Conservation (phyloP, 805 yeast genomes). For the Jamesozyma rosinii region DNA sequence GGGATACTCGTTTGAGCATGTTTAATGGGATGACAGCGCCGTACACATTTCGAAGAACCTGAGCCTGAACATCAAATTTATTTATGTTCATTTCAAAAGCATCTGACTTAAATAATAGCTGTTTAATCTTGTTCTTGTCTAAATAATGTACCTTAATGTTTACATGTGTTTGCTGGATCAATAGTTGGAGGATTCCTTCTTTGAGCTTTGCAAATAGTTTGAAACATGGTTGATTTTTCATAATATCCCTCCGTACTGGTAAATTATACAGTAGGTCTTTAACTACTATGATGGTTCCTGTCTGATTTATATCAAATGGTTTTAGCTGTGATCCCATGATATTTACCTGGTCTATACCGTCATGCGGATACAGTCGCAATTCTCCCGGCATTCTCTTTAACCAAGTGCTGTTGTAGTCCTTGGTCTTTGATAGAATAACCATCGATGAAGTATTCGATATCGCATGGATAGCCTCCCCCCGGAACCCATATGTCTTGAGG, state of each 20-base stretch:
- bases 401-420: slow-evolving; percentile 27
- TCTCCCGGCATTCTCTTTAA: slow-evolving; percentile 10
- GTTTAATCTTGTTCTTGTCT: slow-evolving; percentile 1
- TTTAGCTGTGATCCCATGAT: background rate
- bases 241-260: slow-evolving; percentile 22
- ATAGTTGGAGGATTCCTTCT: slow-evolving; percentile 16
- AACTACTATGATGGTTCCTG: slow-evolving; percentile 19
- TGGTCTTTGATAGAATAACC: slow-evolving; percentile 39
- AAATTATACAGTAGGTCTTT: slow-evolving; percentile 18
- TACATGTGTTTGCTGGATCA: slow-evolving; percentile 13
- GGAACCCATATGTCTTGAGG: slow-evolving; percentile 49
- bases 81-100: background rate
- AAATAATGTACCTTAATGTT: slow-evolving; percentile 7
- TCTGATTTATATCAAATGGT: slow-evolving; percentile 1
- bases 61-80: slow-evolving; percentile 1
- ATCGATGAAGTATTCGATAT: slow-evolving; percentile 41
- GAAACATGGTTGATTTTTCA: slow-evolving; percentile 8
- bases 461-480: slow-evolving; percentile 62
- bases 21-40: slow-evolving; percentile 14
- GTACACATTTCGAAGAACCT: slow-evolving; percentile 8
- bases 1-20: slow-evolving; percentile 14
- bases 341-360: background rate
- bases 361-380: slow-evolving; percentile 5
- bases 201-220: slow-evolving; percentile 9
- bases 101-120: slow-evolving; percentile 5